Base-by-base conservation (phyloP, 148 eudicot species). In the Dysphania ambrosioides region DNA sequence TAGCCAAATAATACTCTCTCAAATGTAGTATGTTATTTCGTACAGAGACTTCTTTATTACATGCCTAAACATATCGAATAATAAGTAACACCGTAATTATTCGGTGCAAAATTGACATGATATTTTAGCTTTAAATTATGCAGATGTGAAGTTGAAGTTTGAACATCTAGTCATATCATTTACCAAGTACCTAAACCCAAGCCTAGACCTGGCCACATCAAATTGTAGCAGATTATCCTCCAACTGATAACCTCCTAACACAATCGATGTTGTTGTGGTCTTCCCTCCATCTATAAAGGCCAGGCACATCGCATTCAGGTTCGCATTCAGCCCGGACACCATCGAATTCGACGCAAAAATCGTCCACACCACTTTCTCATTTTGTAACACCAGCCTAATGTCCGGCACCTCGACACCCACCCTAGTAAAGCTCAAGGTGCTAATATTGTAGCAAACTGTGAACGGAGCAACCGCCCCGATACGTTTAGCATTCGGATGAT, bases 71-170 rank as follows among this genome's bases (percentile, higher is more conserved):
- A n/a, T n/a, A n/a, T n/a, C n/a, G n/a, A n/a, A n/a, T n/a, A n/a
- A n/a, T n/a, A n/a, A n/a, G n/a, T n/a, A n/a, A n/a, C n/a, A n/a
- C n/a, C n/a, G n/a, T n/a, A n/a, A n/a, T n/a, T n/a, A n/a, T n/a
- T n/a, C n/a, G n/a, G n/a, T n/a, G n/a, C n/a, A n/a, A n/a, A n/a
- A n/a, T n/a, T n/a, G n/a, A n/a, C n/a, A n/a, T n/a, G n/a, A n/a
- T n/a, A n/a, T n/a, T n/a, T n/a, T n/a, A n/a, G n/a, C n/a, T n/a
- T n/a, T n/a, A n/a, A n/a, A 13, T 44, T 11, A 41, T 41, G 44
- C 51, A 44, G 91, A 81, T 0, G 97, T 91, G 70, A 91, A 91
- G 72, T 91, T 89, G 79, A 91, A 91, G 81, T 88, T 89, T 70
- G 82, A 82, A 74, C 97, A 91, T 18, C 83, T 87, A 26, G 93